A percentile compares a stretch with the other conserved stretches of the same genome.
These are phyloP conservation scores for Conticribra guillardii DNA, from an alignment of 108 stramenopile genomes.

Conservation along the genomic window DNA sequence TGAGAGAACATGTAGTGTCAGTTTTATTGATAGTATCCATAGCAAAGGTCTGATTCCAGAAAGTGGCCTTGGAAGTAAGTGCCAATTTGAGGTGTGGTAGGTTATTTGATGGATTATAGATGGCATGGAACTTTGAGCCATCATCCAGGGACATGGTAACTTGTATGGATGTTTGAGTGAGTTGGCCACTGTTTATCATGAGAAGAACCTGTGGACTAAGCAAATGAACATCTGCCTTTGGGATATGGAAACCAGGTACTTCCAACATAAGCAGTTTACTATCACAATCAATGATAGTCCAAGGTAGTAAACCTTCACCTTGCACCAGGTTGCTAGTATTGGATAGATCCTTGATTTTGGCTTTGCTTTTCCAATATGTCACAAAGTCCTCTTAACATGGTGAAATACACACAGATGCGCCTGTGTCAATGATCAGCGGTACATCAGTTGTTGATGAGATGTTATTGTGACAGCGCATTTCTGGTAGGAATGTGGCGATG, in stretches of 20 bases:
- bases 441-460: no score
- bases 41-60: conserved; percentile 8
- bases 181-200: background rate
- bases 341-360: conserved; percentile 23
- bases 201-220: conserved; percentile 27
- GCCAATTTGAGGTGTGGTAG: background rate
- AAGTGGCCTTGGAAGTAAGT: background rate
- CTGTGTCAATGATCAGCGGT: conserved; percentile 33
- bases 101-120: background rate
- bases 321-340: conserved; percentile 9
- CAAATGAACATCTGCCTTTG: conserved; percentile 9
- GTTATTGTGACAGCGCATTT: no score
- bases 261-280: background rate
- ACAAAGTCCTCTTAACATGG: conserved; percentile 26
- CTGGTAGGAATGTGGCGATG: no score
- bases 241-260: conserved; percentile 21
- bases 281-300: background rate
- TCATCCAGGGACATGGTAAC: no score
- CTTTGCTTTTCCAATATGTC: conserved; percentile 3
- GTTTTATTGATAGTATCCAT: background rate
- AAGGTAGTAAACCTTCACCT: conserved; percentile 31
- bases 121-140: background rate
- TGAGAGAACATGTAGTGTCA: background rate
- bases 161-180: background rate
- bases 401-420: conserved; percentile 30